phyloP scores from a whole-genome alignment of 345 rosid genomes.

The Boechera stricta region DNA sequence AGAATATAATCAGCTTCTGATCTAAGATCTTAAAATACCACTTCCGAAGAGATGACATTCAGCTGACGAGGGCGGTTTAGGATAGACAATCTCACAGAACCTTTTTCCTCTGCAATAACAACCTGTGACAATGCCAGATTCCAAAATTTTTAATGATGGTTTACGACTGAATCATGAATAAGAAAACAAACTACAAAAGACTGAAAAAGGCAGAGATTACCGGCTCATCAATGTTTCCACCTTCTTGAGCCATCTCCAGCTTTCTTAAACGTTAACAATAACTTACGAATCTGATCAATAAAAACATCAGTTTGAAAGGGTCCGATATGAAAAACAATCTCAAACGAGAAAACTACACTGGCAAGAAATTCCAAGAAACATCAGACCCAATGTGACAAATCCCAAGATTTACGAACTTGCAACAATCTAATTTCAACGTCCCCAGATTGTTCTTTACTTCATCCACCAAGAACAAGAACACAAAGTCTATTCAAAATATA shows the following conservation, averaged over 20 bases:
- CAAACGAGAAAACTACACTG: not conserved
- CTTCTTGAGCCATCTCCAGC: slow-evolving; percentile 48
- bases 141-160: not conserved
- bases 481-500: slow-evolving; percentile 10
- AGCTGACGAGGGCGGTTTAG: slow-evolving; percentile 87
- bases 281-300: slow-evolving; percentile 24
- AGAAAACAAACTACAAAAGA: slow-evolving; percentile 19
- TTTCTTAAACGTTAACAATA: slow-evolving; percentile 26
- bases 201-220: slow-evolving; percentile 24
- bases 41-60: slow-evolving; percentile 81
- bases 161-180: not conserved
- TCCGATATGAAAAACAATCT: not conserved
- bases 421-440: not conserved
- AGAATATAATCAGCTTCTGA: slow-evolving; percentile 6
- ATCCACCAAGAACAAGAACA: slow-evolving; percentile 13
- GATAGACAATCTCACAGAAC: slow-evolving; percentile 60
- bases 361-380: not conserved
- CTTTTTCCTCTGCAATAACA: slow-evolving; percentile 73
- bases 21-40: slow-evolving; percentile 54
- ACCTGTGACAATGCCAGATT: slow-evolving; percentile 52
- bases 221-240: slow-evolving; percentile 44
- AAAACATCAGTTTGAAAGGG: slow-evolving; percentile 1
- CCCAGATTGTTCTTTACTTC: not conserved
- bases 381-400: not conserved
- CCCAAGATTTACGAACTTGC: not conserved